Percentiles rank a stretch among this genome's conserved stretches.
phyloP scores from a whole-genome alignment of 129 eudicot species.

The Cynara cardunculus region DNA sequence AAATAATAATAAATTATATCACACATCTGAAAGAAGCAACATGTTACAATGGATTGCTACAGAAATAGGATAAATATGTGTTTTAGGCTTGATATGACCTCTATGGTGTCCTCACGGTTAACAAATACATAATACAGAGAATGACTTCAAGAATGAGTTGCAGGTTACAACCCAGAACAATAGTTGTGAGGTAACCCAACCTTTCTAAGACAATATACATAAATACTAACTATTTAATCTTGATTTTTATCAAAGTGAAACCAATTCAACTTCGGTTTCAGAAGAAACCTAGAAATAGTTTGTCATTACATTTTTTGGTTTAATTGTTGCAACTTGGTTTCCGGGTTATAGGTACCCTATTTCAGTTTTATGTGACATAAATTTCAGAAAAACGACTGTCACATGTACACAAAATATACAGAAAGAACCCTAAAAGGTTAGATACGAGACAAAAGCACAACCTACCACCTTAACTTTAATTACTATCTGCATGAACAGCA shows the following conservation, averaged over 20 bases:
- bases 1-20: not conserved
- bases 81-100: not conserved
- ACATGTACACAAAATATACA: not conserved
- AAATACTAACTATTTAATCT: too few species aligned
- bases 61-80: not conserved
- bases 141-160: not conserved
- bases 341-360: not conserved
- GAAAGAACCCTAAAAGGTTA: not conserved
- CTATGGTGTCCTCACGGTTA: not conserved
- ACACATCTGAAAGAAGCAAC: not conserved
- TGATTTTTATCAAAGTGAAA: not conserved
- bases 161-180: not conserved
- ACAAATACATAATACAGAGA: not conserved
- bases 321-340: not conserved
- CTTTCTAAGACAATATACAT: not conserved
- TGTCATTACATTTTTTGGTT: not conserved
- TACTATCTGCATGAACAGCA: not conserved
- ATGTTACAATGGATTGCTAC: not conserved
- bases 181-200: not conserved
- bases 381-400: not conserved
- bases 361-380: not conserved
- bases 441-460: not conserved
- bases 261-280: not conserved
- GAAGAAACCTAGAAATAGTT: not conserved
- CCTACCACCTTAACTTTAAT: not conserved